phyloP scores from a whole-genome alignment of 2,329 filamentous ascomycete genomes.

The Drechslerella dactyloides region DNA sequence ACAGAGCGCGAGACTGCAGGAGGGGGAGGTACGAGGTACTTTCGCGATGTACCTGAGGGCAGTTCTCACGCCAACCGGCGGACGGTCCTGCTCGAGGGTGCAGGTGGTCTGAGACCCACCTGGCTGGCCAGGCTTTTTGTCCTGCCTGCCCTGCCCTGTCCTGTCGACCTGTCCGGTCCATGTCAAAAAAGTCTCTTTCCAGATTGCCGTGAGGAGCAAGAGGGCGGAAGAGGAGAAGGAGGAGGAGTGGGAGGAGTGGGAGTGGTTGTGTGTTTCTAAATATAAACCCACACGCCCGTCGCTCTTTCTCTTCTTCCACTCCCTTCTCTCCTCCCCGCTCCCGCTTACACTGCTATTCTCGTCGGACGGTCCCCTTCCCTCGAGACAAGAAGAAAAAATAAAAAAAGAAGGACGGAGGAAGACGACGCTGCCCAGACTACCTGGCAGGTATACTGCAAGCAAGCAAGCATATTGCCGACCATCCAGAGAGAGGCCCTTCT shows the following conservation, averaged over 20 bases:
- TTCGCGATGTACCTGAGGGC: conserved; percentile 43
- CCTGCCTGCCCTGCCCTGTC: conserved; percentile 16
- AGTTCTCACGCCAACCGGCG: neutral
- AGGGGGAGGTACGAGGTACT: too few relatives aligned
- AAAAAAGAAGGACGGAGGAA: conserved; percentile 11
- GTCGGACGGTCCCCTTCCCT: conserved; percentile 34
- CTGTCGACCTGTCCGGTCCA: conserved; percentile 42
- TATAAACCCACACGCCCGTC: conserved; percentile 49
- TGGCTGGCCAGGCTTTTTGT: neutral
- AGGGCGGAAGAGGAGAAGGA: conserved; percentile 9
- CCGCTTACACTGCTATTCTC: conserved; percentile 50
- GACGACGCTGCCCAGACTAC: conserved; percentile 1
- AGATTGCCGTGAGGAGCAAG: too few relatives aligned
- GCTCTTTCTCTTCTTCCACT: conserved; percentile 41
- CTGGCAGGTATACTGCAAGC: too few relatives aligned
- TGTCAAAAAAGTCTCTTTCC: conserved; percentile 46
- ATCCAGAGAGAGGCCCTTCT: too few relatives aligned
- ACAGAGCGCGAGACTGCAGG: too few relatives aligned
- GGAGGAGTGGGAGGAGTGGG: too few relatives aligned
- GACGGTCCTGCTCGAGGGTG: too few relatives aligned
- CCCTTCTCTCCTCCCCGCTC: conserved; percentile 46
- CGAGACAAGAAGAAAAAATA: neutral
- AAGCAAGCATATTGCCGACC: too few relatives aligned
- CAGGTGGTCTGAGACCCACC: conserved; percentile 46
- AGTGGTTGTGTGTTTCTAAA: conserved; percentile 52